These are phyloP conservation scores for Sedum album DNA, from an alignment of 164 flowering plant genomes.

Conservation along the genomic window DNA sequence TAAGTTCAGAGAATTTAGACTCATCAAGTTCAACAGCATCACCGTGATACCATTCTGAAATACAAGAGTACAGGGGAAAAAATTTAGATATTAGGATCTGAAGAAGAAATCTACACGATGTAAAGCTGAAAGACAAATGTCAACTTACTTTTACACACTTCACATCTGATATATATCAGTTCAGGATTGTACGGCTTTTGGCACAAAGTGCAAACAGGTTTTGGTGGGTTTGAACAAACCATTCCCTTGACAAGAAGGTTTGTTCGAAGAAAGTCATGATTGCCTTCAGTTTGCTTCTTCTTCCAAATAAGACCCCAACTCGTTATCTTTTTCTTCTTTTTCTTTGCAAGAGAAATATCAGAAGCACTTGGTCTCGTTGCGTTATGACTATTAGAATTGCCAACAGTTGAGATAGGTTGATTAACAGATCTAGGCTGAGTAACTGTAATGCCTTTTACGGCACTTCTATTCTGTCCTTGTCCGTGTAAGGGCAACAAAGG, in stretches of 20 bases:
- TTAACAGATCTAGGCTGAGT: slow-evolving; percentile 17
- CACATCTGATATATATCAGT: slow-evolving; percentile 74
- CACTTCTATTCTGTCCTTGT: slow-evolving; percentile 22
- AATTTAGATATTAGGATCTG: background rate
- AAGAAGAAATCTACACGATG: background rate
- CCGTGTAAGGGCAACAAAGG: slow-evolving; percentile 31
- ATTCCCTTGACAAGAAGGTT: slow-evolving; percentile 48
- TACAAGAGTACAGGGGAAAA: slow-evolving; percentile 15
- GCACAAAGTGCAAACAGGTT: slow-evolving; percentile 57
- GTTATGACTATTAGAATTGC: background rate
- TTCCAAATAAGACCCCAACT: slow-evolving; percentile 63
- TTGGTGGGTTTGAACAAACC: slow-evolving; percentile 13
- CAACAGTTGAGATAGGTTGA: slow-evolving; percentile 14
- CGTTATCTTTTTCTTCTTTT: slow-evolving; percentile 19
- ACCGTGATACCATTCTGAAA: slow-evolving; percentile 92
- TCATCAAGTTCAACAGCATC: slow-evolving; percentile 80
- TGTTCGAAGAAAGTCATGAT: slow-evolving; percentile 45
- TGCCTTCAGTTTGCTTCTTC: slow-evolving; percentile 39
- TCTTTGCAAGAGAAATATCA: slow-evolving; percentile 19
- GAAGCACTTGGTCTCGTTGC: slow-evolving; percentile 18
- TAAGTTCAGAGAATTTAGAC: slow-evolving; percentile 44
- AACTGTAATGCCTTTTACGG: slow-evolving; percentile 16
- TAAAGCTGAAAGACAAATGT: background rate
- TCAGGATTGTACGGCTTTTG: slow-evolving; percentile 55
- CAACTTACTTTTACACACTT: slow-evolving; percentile 61